Evolutionary conservation across 768 basidiomycete species (phyloP).

Genomic region (Glaciozyma martinii): DNA sequence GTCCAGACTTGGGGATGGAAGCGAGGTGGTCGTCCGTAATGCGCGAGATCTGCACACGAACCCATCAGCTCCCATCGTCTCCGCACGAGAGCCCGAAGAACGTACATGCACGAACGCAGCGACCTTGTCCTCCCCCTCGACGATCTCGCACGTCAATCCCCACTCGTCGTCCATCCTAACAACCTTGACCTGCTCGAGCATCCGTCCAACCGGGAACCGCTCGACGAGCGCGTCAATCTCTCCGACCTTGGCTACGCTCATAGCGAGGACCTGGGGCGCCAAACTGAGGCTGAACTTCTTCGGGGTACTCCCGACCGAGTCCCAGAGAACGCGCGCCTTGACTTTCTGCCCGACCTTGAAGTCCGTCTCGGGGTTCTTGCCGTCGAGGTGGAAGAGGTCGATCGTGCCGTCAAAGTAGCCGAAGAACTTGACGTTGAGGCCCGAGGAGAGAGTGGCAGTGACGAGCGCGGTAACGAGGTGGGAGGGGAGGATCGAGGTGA

Average conservation of each 20-base stretch:
- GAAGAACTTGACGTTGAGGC: conserved; percentile 77
- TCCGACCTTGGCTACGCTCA: conserved; percentile 38
- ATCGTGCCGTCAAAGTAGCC: conserved; percentile 88
- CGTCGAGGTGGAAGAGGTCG: conserved; percentile 64
- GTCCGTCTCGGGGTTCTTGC: conserved; percentile 40
- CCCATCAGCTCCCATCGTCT: not conserved
- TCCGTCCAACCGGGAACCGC: conserved; percentile 63
- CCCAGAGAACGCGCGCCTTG: conserved; percentile 74
- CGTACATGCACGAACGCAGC: conserved; percentile 82
- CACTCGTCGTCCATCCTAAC: conserved; percentile 66
- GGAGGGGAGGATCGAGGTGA: conserved; percentile 77
- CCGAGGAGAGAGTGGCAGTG: conserved; percentile 61
- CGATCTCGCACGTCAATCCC: conserved; percentile 61
- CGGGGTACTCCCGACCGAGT: conserved; percentile 58
- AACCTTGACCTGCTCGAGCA: conserved; percentile 65
- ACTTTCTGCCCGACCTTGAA: conserved; percentile 49
- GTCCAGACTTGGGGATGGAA: conserved; percentile 49
- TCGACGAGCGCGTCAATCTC: conserved; percentile 43
- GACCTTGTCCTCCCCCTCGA: conserved; percentile 38
- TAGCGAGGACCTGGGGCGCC: conserved; percentile 57
- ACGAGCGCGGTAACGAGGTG: conserved; percentile 70
- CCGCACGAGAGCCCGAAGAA: conserved; percentile 14
- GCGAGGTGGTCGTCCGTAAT: conserved; percentile 83
- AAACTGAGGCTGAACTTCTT: conserved; percentile 76
- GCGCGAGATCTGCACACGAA: conserved; percentile 68